Evolutionary conservation across 768 basidiomycete genomes (phyloP).

Genomic region (Baorangia bicolor): DNA sequence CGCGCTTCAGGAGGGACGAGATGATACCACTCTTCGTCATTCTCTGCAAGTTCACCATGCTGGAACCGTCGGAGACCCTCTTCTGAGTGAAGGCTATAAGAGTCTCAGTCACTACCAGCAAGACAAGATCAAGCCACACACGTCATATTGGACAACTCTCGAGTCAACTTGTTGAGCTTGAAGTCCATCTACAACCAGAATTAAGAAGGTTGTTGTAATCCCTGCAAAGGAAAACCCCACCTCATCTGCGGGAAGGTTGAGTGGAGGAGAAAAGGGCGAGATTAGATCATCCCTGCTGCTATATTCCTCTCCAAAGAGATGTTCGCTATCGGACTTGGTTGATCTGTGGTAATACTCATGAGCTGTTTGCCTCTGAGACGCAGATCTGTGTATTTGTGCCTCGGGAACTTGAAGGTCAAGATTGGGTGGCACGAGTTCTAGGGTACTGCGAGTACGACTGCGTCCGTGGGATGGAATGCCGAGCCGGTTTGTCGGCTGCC

Average conservation of each 20-base stretch:
- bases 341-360: conserved; percentile 36
- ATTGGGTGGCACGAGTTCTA: conserved; percentile 26
- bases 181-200: conserved; percentile 24
- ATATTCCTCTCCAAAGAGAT: conserved; percentile 13
- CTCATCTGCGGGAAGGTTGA: conserved; percentile 36
- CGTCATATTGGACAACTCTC: conserved; percentile 40
- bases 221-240: conserved; percentile 36
- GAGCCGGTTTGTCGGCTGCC: conserved; percentile 21
- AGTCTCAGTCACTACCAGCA: conserved; percentile 10
- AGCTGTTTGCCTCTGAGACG: conserved; percentile 36
- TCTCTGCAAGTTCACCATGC: conserved; percentile 56
- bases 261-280: conserved; percentile 37
- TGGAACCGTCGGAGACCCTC: conserved; percentile 70
- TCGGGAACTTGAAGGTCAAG: conserved; percentile 47
- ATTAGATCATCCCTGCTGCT: conserved; percentile 20
- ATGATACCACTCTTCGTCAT: conserved; percentile 81
- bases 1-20: conserved; percentile 73
- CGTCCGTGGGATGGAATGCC: conserved; percentile 26
- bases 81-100: conserved; percentile 55
- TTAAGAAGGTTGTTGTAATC: conserved; percentile 2
- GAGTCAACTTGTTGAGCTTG: conserved; percentile 30
- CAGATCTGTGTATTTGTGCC: conserved; percentile 48
- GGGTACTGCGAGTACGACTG: conserved; percentile 41
- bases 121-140: conserved; percentile 27
- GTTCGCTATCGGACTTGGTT: conserved; percentile 40